Conservation (phyloP, 2,329 filamentous ascomycete species). For the Monilinia fructicola region DNA sequence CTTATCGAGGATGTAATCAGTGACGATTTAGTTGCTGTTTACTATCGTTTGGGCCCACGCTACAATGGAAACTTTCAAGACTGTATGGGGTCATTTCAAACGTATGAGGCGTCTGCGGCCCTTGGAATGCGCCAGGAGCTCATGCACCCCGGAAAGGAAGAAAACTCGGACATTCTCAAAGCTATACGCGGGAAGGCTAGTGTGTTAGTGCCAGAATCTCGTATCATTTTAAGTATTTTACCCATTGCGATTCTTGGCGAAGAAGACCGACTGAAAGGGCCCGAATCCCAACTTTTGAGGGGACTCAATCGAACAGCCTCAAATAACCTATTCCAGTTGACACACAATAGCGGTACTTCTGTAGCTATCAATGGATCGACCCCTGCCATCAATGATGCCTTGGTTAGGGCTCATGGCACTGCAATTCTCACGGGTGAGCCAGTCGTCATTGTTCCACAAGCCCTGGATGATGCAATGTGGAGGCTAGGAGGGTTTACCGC, state of each 20-base stretch:
- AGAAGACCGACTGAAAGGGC: constrained; percentile 68
- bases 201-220: constrained; percentile 74
- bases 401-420: constrained; percentile 78
- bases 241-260: constrained; percentile 78
- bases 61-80: constrained; percentile 98
- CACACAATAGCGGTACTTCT: constrained; percentile 70
- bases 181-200: constrained; percentile 86
- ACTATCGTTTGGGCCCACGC: constrained; percentile 82
- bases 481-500: constrained; percentile 87
- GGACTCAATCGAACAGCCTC: constrained; percentile 72
- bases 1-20: constrained; percentile 84
- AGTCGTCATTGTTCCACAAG: constrained; percentile 75
- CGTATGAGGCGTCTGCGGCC: constrained; percentile 88
- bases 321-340: constrained; percentile 65
- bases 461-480: constrained; percentile 91
- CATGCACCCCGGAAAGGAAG: constrained; percentile 83
- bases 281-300: constrained; percentile 74
- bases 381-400: constrained; percentile 81
- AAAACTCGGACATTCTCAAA: constrained; percentile 84
- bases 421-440: constrained; percentile 81
- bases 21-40: constrained; percentile 88
- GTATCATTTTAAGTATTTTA: constrained; percentile 79
- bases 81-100: constrained; percentile 91
- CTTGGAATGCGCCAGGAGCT: constrained; percentile 90
- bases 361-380: constrained; percentile 87